phyloP scores from a whole-genome alignment of 2,329 filamentous ascomycete species.

The Verruconis gallopava region DNA sequence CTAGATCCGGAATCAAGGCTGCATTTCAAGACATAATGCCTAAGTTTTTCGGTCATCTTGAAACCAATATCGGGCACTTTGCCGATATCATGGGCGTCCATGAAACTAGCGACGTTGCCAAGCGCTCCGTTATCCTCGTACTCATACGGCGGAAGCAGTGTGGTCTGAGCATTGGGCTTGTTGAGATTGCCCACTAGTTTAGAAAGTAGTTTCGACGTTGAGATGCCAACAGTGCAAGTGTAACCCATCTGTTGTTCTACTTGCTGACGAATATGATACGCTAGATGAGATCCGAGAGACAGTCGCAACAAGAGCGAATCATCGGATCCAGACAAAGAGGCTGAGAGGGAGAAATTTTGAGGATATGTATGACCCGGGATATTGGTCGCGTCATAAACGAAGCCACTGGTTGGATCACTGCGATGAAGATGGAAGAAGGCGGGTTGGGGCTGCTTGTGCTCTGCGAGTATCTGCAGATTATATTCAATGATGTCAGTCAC shows the following conservation, averaged over 20 bases:
- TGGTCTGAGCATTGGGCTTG: constrained; percentile 82
- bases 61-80: constrained; percentile 77
- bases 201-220: constrained; percentile 73
- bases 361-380: constrained; percentile 54
- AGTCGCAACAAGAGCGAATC: constrained; percentile 1
- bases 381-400: constrained; percentile 58
- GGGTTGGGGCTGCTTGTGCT: constrained; percentile 40
- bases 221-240: constrained; percentile 76
- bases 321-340: background rate
- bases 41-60: constrained; percentile 58
- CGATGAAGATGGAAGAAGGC: constrained; percentile 72
- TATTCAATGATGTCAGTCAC: constrained; percentile 78
- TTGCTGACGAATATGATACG: constrained; percentile 55
- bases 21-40: constrained; percentile 38
- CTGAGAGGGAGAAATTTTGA: background rate
- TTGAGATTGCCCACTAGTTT: constrained; percentile 75
- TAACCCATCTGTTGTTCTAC: constrained; percentile 69
- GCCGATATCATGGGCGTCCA: constrained; percentile 63
- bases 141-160: constrained; percentile 54
- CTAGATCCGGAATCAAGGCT: background rate
- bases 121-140: constrained; percentile 15
- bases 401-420: constrained; percentile 65
- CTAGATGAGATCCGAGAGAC: constrained; percentile 53
- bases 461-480: constrained; percentile 61
- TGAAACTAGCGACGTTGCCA: constrained; percentile 51